Base-by-base conservation (phyloP, 2,329 filamentous ascomycete species). In the Chrysosporium queenslandicum region DNA sequence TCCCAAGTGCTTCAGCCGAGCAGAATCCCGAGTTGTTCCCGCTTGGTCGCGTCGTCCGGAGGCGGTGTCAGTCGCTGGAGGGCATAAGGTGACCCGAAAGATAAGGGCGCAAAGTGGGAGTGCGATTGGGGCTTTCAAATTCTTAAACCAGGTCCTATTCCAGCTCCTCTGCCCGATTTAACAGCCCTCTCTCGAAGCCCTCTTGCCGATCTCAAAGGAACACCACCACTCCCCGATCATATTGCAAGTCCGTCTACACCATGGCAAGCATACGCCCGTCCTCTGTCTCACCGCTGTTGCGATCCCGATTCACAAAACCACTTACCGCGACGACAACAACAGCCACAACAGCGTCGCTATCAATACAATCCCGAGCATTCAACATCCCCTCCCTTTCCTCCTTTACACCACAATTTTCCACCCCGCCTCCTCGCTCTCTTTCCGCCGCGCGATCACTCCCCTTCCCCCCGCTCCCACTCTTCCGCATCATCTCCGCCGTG, bases 401-500 rank as follows among this genome's bases (percentile, higher is more conserved):
- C 20, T 51, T 58, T 30, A 18, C 55, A 27, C 49, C 52, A 8
- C 50, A 51, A 29, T 36, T 56, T 34, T 52, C 52, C 36, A 56
- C 58, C 21, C 57, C 74, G 21, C 69, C 77, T 58, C 74, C 74
- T 61, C 86, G 90, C 64, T 80, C 74, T 58, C 77, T 97, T 53
- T 80, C 78, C 48, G 89, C 88, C 9, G 76, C 77, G 18, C 85
- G 88, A 56, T 85, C 77, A 3, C 83, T 97, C 12, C 85, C 86
- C 12, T 94, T 94, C 74, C 72, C 82, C 0, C 74, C 81, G 29
- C 63, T 69, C 3, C 74, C 80, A 1, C 82, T 98, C 60, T 98
- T 92, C 79, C 75, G 77, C 59, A 78, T 96, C 51, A 90, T 98
- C 67, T 82, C 89, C 71, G 88, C 96, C 69, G 82, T 98, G 58